These are phyloP conservation scores for Adiantum capillusveneris DNA, from an alignment of 75 land plant genomes.

Conservation along the genomic window DNA sequence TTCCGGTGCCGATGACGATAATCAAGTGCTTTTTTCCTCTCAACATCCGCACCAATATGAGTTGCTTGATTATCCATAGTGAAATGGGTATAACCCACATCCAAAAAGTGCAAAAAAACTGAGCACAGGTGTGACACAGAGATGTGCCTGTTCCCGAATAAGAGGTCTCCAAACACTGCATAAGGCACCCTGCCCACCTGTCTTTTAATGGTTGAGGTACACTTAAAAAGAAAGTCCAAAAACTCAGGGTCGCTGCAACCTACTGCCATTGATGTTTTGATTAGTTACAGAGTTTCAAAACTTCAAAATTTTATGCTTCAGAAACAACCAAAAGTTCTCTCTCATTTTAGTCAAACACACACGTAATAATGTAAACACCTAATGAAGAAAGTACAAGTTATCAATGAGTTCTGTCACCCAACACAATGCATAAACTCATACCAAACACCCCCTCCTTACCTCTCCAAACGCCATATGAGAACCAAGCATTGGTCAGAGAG, in stretches of 20 bases:
- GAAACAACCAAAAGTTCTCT: too few species aligned
- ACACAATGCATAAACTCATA: too few species aligned
- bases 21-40: slow-evolving; percentile 36
- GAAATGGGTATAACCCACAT: slow-evolving; percentile 51
- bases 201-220: slow-evolving; percentile 33
- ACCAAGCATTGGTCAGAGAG: too few species aligned
- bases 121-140: slow-evolving; percentile 44
- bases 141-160: slow-evolving; percentile 26
- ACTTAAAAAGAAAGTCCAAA: slow-evolving; percentile 25
- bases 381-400: too few species aligned
- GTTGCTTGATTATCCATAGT: slow-evolving; percentile 8
- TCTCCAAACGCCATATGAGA: too few species aligned
- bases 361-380: too few species aligned
- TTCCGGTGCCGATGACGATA: slow-evolving; percentile 53
- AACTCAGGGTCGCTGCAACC: neutral
- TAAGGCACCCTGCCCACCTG: slow-evolving; percentile 63
- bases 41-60: slow-evolving; percentile 51
- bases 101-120: slow-evolving; percentile 48
- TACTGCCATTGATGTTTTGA: too few species aligned
- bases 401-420: too few species aligned
- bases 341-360: too few species aligned
- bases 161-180: slow-evolving; percentile 55
- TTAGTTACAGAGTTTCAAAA: too few species aligned
- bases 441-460: too few species aligned
- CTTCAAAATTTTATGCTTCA: too few species aligned